These are phyloP conservation scores for Piper betle DNA, from an alignment of 164 flowering plant genomes.

Conservation along the genomic window DNA sequence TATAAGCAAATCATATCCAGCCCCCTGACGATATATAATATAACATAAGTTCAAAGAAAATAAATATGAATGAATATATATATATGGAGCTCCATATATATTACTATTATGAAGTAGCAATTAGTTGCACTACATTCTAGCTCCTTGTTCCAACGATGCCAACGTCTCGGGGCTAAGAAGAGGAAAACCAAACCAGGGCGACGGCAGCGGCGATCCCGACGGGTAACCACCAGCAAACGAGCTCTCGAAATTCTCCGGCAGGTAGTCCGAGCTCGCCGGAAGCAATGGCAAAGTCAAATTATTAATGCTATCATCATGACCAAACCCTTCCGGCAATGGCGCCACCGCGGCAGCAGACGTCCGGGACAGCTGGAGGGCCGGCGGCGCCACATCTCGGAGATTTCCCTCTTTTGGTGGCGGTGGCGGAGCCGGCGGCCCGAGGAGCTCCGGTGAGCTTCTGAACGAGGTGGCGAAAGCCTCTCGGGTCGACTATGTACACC, in stretches of 20 bases:
- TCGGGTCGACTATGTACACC: constrained; percentile 25
- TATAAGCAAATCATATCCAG: too few species aligned
- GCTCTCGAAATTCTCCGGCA: constrained; percentile 1
- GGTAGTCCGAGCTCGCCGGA: background rate
- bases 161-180: constrained; percentile 23
- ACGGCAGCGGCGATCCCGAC: constrained; percentile 11
- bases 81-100: too few species aligned
- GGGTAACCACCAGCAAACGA: constrained; percentile 1
- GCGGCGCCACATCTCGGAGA: background rate
- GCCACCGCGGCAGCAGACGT: background rate
- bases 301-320: too few species aligned
- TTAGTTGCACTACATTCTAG: constrained; percentile 6
- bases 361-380: too few species aligned
- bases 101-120: too few species aligned
- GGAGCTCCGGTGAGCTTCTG: constrained; percentile 25
- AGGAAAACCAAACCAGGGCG: constrained; percentile 5
- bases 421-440: constrained; percentile 1
- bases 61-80: too few species aligned
- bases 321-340: background rate
- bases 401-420: background rate
- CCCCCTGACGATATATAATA: too few species aligned
- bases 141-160: constrained; percentile 13
- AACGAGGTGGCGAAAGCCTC: constrained; percentile 20
- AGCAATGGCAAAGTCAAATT: background rate
- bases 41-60: too few species aligned